Percentiles rank a stretch among this genome's conserved stretches.
Evolutionary conservation across 768 basidiomycete species (phyloP).

Genomic region (Boletus reticuloceps): DNA sequence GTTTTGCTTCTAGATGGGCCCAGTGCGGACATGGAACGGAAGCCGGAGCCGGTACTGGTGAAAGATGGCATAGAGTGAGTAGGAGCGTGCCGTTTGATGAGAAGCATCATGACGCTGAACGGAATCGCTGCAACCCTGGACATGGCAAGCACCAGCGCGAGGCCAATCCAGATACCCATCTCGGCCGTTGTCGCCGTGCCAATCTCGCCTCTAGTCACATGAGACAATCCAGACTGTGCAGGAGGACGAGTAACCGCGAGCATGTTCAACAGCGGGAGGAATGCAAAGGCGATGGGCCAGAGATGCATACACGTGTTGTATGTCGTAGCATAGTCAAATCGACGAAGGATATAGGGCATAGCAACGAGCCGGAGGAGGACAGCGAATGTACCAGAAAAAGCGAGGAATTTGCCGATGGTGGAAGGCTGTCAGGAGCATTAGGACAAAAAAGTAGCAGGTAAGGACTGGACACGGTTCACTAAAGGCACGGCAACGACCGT

Average conservation of each 20-base stretch:
- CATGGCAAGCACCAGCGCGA: conserved; percentile 39
- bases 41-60: too few species aligned
- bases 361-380: conserved; percentile 45
- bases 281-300: conserved; percentile 3
- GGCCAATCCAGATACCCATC: conserved; percentile 44
- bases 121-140: conserved; percentile 26
- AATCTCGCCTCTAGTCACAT: not conserved
- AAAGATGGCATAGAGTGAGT: too few species aligned
- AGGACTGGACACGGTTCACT: too few species aligned
- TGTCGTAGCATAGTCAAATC: conserved; percentile 5
- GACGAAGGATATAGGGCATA: conserved; percentile 36
- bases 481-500: too few species aligned
- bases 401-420: conserved; percentile 55
- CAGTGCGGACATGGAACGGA: too few species aligned
- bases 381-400: conserved; percentile 45
- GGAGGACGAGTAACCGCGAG: not conserved
- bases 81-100: conserved; percentile 44
- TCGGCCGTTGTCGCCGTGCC: not conserved
- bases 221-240: not conserved
- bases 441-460: not conserved
- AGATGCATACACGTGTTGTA: conserved; percentile 5
- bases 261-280: conserved; percentile 1
- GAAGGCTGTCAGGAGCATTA: conserved; percentile 35
- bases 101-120: conserved; percentile 53
- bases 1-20: too few species aligned